Percentiles rank a stretch among this genome's conserved stretches.
These are phyloP conservation scores for Mucor mucedo DNA, from an alignment of 371 early-diverging fungal species.

Conservation along the genomic window DNA sequence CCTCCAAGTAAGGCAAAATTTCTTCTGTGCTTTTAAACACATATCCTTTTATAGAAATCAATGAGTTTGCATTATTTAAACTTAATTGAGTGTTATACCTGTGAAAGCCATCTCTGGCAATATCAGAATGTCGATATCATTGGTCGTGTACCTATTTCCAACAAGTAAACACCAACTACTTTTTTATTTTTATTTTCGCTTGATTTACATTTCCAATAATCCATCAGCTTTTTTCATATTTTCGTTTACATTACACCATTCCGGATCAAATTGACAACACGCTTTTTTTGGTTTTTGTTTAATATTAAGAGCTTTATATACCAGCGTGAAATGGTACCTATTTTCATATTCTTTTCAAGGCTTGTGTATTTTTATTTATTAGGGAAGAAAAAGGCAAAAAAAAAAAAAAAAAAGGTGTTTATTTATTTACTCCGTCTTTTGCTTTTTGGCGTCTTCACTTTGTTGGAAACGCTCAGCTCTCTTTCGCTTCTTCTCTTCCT, in stretches of 20 bases:
- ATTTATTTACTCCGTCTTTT: slow-evolving; percentile 24
- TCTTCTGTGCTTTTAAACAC: slow-evolving; percentile 60
- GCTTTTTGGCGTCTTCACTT: slow-evolving; percentile 35
- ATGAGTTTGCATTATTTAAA: background rate
- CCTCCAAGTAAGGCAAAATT: slow-evolving; percentile 63
- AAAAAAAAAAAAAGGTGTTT: slow-evolving; percentile 4
- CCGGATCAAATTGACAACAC: slow-evolving; percentile 52
- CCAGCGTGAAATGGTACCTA: slow-evolving; percentile 8
- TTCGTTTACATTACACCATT: slow-evolving; percentile 37
- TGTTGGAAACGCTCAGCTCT: slow-evolving; percentile 63
- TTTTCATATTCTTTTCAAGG: slow-evolving; percentile 13
- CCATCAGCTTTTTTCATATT: slow-evolving; percentile 39
- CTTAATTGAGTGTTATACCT: slow-evolving; percentile 39
- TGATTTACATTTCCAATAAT: slow-evolving; percentile 34
- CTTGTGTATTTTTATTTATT: background rate
- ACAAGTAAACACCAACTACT: background rate
- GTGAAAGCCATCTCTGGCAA: slow-evolving; percentile 83
- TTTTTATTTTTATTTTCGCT: background rate
- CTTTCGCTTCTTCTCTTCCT: slow-evolving; percentile 73
- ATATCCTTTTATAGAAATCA: slow-evolving; percentile 55
- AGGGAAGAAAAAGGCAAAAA: slow-evolving; percentile 1
- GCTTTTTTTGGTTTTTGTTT: slow-evolving; percentile 30
- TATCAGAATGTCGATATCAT: slow-evolving; percentile 68
- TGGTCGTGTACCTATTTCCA: slow-evolving; percentile 47
- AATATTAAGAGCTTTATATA: background rate